These are phyloP conservation scores for Blepharisma japonicum DNA, from an alignment of 73 alveolate species.

Conservation along the genomic window DNA sequence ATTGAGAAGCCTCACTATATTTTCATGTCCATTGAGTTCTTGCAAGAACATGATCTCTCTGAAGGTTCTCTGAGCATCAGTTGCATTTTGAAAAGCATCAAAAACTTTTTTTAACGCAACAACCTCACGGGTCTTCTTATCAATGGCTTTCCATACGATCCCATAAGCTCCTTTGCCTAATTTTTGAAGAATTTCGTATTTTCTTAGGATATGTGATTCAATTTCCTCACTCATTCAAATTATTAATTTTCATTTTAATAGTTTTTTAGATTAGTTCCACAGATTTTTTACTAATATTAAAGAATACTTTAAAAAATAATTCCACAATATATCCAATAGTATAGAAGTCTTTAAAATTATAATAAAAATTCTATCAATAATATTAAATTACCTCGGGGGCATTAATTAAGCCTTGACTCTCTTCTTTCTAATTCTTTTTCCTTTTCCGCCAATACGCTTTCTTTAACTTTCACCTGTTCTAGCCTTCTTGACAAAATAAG, in stretches of 20 bases:
- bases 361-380: neutral
- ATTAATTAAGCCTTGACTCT: neutral
- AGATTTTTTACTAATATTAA: neutral
- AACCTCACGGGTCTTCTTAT: constrained; percentile 75
- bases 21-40: constrained; percentile 91
- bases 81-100: constrained; percentile 97
- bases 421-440: neutral
- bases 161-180: constrained; percentile 90
- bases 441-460: too few relatives aligned
- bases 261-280: neutral
- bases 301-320: neutral
- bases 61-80: constrained; percentile 96
- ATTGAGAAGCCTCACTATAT: constrained; percentile 86
- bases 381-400: neutral
- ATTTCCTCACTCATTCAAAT: constrained; percentile 77
- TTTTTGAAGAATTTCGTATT: constrained; percentile 73
- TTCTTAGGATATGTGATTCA: constrained; percentile 74
- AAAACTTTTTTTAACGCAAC: constrained; percentile 94
- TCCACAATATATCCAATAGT: neutral
- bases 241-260: neutral
- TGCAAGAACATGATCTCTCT: constrained; percentile 82
- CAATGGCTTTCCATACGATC: constrained; percentile 84
- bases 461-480: too few relatives aligned
- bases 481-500: too few relatives aligned
- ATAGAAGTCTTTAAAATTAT: too few relatives aligned